These are phyloP conservation scores for Macadamia integrifolia DNA, from an alignment of 164 flowering plant genomes.

Conservation along the genomic window DNA sequence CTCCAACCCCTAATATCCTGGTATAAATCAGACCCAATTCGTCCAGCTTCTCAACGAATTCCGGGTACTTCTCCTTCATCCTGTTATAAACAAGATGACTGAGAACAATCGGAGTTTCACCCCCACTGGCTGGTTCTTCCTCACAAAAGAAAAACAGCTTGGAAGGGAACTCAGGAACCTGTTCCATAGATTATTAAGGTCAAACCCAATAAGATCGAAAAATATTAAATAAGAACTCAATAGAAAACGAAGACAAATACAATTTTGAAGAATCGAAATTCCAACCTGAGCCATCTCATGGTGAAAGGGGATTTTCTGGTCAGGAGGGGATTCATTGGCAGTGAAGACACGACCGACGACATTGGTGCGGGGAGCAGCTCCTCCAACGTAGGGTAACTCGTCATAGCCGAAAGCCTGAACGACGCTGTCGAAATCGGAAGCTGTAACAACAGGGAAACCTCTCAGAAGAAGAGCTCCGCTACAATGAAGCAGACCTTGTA, in stretches of 20 bases:
- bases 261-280: too few species aligned
- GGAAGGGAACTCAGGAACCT: conserved; percentile 87
- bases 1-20: conserved; percentile 63
- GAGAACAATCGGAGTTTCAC: conserved; percentile 91
- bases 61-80: conserved; percentile 71
- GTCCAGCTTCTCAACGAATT: conserved; percentile 69
- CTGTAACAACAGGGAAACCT: conserved; percentile 50
- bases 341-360: conserved; percentile 87
- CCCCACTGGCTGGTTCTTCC: conserved; percentile 70
- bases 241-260: neutral
- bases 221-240: neutral
- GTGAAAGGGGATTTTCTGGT: conserved; percentile 83
- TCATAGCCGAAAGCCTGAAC: conserved; percentile 85
- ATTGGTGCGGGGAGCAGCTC: conserved; percentile 74
- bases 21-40: conserved; percentile 67
- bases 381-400: conserved; percentile 88
- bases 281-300: conserved; percentile 67
- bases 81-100: conserved; percentile 81
- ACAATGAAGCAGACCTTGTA: conserved; percentile 43
- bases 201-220: too few species aligned
- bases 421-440: conserved; percentile 72
- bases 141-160: conserved; percentile 92
- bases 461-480: conserved; percentile 75
- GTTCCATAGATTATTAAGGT: neutral
- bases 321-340: conserved; percentile 88